Evolutionary conservation across 192 early-diverging fungal species (phyloP).

Genomic region (Linnemannia elongata): DNA sequence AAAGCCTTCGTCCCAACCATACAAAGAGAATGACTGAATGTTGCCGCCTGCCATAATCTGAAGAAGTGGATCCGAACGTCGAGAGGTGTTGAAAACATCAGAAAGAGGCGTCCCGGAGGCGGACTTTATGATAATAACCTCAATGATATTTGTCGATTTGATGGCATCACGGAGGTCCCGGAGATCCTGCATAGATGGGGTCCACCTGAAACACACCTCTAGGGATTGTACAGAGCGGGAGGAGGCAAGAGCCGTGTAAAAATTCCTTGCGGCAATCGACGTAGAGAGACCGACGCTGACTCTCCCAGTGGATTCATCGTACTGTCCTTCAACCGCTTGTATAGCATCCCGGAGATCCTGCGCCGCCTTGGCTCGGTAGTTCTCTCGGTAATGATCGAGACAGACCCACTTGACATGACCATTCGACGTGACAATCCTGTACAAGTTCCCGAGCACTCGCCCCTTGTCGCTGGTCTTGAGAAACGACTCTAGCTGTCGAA

Average conservation of each 20-base stretch:
- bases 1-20: too few relatives aligned
- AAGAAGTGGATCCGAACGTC: neutral
- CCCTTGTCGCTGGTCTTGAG: neutral
- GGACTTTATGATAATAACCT: too few relatives aligned
- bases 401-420: slow-evolving; percentile 45
- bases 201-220: neutral
- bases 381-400: slow-evolving; percentile 22
- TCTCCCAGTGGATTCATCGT: neutral
- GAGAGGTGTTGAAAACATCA: neutral
- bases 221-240: neutral
- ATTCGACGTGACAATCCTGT: neutral
- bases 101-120: neutral
- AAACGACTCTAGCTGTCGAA: too few relatives aligned
- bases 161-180: neutral
- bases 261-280: neutral
- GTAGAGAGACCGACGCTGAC: too few relatives aligned
- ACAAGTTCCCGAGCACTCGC: neutral
- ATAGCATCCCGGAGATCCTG: neutral
- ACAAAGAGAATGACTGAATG: neutral
- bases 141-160: neutral
- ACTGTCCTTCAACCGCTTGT: neutral
- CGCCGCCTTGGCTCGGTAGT: neutral
- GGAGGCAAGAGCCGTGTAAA: slow-evolving; percentile 9
- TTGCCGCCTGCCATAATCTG: neutral
- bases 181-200: neutral